A percentile compares a stretch with the other conserved stretches of the same genome.
Conservation (phyloP, 202 grass and related monocot genomes). For the Schoenoplectus tabernaemontani region DNA sequence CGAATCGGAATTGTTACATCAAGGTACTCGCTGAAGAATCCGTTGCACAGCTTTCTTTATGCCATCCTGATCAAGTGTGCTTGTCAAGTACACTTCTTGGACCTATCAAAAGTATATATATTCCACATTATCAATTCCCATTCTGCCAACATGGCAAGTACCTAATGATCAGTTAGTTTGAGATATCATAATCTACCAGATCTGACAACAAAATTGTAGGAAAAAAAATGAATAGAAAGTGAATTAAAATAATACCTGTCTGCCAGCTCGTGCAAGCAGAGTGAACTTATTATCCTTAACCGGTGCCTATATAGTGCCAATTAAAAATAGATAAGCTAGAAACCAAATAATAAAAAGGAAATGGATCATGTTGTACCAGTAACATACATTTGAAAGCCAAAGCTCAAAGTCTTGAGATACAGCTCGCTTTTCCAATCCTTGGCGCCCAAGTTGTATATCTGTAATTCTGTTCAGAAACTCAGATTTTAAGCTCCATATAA, state of each 20-base stretch:
- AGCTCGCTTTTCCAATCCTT: slow-evolving; percentile 83
- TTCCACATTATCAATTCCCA: neutral
- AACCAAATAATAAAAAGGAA: slow-evolving; percentile 1
- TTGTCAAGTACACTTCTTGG: slow-evolving; percentile 92
- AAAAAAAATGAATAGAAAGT: neutral
- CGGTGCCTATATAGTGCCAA: slow-evolving; percentile 46
- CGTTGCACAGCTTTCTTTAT: slow-evolving; percentile 81
- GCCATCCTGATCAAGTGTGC: slow-evolving; percentile 69
- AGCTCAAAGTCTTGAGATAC: slow-evolving; percentile 96
- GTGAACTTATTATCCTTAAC: slow-evolving; percentile 86
- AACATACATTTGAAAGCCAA: slow-evolving; percentile 87
- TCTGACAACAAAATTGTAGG: neutral
- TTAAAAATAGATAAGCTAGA: slow-evolving; percentile 7
- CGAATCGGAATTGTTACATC: slow-evolving; percentile 10
- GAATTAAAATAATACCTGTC: slow-evolving; percentile 53
- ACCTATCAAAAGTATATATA: slow-evolving; percentile 35
- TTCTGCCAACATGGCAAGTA: neutral
- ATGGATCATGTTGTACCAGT: neutral
- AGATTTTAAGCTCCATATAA: neutral
- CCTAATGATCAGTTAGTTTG: neutral
- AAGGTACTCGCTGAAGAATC: slow-evolving; percentile 77
- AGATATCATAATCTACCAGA: neutral
- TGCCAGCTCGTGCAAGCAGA: slow-evolving; percentile 90
- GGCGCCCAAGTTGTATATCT: slow-evolving; percentile 69
- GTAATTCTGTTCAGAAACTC: slow-evolving; percentile 51